These are phyloP conservation scores for Neoboletus magnificus DNA, from an alignment of 768 basidiomycete species.

Conservation along the genomic window DNA sequence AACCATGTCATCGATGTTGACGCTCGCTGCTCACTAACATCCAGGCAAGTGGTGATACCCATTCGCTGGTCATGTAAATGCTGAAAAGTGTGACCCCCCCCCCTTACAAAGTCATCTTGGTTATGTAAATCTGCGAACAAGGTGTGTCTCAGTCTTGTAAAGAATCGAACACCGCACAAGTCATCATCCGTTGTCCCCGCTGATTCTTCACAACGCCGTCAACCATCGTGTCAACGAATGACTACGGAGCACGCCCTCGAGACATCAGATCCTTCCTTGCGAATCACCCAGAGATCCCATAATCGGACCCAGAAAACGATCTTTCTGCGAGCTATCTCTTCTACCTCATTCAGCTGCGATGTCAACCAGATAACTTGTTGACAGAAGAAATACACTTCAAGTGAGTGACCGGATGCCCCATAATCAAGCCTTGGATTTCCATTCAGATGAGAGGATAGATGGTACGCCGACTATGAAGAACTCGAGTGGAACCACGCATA, in stretches of 20 bases:
- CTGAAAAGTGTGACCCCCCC: not conserved
- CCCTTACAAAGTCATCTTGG: not conserved
- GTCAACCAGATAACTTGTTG: conserved; percentile 56
- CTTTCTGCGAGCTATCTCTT: conserved; percentile 52
- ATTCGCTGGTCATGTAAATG: not conserved
- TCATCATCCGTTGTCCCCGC: conserved; percentile 12
- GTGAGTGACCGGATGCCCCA: conserved; percentile 33
- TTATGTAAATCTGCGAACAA: not conserved
- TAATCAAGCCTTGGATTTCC: not conserved
- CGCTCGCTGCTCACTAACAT: not conserved
- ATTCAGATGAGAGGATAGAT: conserved; percentile 40
- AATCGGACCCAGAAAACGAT: conserved; percentile 4
- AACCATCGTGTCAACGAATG: conserved; percentile 15
- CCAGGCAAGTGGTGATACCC: conserved; percentile 1
- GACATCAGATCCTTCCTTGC: conserved; percentile 27
- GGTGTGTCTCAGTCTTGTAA: not conserved
- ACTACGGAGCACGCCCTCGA: conserved; percentile 8
- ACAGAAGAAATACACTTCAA: conserved; percentile 62
- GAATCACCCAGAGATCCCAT: conserved; percentile 19
- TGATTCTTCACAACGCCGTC: not conserved
- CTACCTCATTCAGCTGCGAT: conserved; percentile 54
- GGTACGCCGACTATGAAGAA: conserved; percentile 57
- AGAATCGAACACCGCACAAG: not conserved
- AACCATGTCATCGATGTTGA: not conserved
- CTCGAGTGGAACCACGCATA: conserved; percentile 70